These are phyloP conservation scores for Phytophthora kernoviae DNA, from an alignment of 352 stramenopile species.

Conservation along the genomic window DNA sequence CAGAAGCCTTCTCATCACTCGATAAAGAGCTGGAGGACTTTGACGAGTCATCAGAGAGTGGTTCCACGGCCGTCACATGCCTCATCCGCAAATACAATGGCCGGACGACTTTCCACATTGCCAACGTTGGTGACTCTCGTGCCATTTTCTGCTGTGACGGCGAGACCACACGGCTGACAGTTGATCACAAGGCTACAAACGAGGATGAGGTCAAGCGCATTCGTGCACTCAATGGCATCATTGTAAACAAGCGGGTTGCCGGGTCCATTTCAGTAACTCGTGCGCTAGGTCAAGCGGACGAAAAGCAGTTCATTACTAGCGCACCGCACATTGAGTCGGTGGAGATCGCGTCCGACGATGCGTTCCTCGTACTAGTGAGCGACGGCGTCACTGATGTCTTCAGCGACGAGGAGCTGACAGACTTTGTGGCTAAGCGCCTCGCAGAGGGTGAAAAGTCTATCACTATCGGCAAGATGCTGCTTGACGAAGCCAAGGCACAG, in stretches of 20 bases:
- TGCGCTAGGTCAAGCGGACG: constrained; percentile 77
- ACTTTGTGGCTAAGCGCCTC: constrained; percentile 60
- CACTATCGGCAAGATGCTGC: constrained; percentile 62
- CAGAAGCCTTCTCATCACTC: constrained; percentile 59
- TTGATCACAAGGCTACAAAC: constrained; percentile 85
- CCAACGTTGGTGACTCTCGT: constrained; percentile 81
- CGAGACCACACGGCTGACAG: constrained; percentile 57
- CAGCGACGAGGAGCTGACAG: constrained; percentile 67
- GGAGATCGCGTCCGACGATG: constrained; percentile 49
- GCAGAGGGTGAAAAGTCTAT: constrained; percentile 50
- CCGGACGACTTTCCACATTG: constrained; percentile 72
- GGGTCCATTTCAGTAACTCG: constrained; percentile 76
- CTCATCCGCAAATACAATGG: constrained; percentile 63
- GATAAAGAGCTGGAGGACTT: constrained; percentile 70
- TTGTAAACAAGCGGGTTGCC: constrained; percentile 82
- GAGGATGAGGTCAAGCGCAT: constrained; percentile 78
- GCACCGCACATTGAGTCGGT: constrained; percentile 64
- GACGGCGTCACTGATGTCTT: constrained; percentile 83
- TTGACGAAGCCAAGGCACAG: constrained; percentile 70
- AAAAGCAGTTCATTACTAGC: constrained; percentile 82
- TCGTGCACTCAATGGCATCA: constrained; percentile 74
- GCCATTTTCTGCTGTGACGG: constrained; percentile 64
- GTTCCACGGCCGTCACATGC: constrained; percentile 79
- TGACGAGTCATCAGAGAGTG: constrained; percentile 69
- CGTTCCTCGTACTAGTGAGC: constrained; percentile 81